Evolutionary conservation across 2,329 filamentous ascomycete species (phyloP), one percentile per base, ranked within the genome.

Genomic region (Falciphora oryzae): DNA sequence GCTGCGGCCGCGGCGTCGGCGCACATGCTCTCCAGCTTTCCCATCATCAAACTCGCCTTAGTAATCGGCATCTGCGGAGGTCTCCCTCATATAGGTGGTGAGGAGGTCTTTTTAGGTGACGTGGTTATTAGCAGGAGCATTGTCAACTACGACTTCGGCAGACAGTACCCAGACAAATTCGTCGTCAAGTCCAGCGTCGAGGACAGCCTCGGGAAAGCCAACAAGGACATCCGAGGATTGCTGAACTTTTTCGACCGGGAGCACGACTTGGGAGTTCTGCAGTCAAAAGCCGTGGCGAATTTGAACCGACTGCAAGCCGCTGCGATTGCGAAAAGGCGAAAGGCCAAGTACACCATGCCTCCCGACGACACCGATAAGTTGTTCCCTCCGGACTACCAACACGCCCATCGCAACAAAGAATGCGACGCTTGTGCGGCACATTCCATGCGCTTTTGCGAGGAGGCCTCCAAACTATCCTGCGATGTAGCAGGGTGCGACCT

Each of bases 81-180:
- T 28, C 13, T 58, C 25, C 57, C 57, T 58, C 14, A 14, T 25
- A 13, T n/a, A n/a, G 25, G 25, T 25, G 11, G 11, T 50, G 25
- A 14, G 57, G 57, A n/a, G n/a, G n/a, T n/a, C n/a, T 31, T 75
- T 0, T 66, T 78, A 0, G 75, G 77, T 1, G 74, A 78, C 58
- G 74, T 78, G 0, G 66, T 77, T 11, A 67, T 76, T 44, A 74
- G 73, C 63, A 70, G 69, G 2, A 67, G 59, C 3, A 57, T 75
- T 35, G 38, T 75, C 18, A 69, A 74, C 65, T 73, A 75, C 29
- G 72, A 75, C 27, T 68, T 70, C 7, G 71, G 73, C 3, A 63
- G 69, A 2, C 70, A 68, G 22, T 71, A 72, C 50, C 66, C 70
- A 2, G 66, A 63, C 22, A 18, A 62, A 0, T 75, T 75, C 44